A percentile compares a stretch with the other conserved stretches of the same genome.
phyloP scores from a whole-genome alignment of 1,284 basidiomycete genomes.

The Trichosporon coremiiforme region DNA sequence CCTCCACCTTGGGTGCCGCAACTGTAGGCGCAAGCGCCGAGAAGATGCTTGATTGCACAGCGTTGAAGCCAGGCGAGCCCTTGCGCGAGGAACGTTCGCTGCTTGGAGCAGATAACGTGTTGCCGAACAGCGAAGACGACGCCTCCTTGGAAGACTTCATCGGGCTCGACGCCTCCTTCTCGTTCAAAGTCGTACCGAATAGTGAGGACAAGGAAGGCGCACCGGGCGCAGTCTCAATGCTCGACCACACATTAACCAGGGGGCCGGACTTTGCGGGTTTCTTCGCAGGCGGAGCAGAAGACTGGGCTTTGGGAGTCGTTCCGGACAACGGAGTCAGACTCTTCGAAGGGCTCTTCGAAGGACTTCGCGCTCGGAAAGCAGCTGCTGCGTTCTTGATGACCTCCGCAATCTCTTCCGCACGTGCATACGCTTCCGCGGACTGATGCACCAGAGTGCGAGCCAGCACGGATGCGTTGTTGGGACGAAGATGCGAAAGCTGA shows the following conservation, averaged over 20 bases:
- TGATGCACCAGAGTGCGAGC: constrained; percentile 6
- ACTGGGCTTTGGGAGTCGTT: background rate
- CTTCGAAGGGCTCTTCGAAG: background rate
- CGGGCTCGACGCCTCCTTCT: background rate
- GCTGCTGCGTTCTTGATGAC: constrained; percentile 56
- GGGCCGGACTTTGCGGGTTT: constrained; percentile 17
- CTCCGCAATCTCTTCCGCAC: constrained; percentile 67
- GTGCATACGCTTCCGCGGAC: background rate
- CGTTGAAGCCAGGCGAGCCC: constrained; percentile 36
- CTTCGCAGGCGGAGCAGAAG: background rate
- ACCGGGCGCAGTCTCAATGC: constrained; percentile 21
- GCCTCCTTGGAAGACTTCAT: constrained; percentile 35
- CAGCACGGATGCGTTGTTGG: constrained; percentile 64
- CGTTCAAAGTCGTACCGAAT: constrained; percentile 34
- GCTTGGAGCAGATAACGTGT: constrained; percentile 24
- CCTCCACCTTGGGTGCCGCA: background rate
- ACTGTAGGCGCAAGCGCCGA: constrained; percentile 21
- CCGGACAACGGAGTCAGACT: background rate
- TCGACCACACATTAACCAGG: constrained; percentile 32
- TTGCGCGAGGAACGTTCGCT: constrained; percentile 22
- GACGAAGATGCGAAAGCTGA: constrained; percentile 64
- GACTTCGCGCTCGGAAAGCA: background rate
- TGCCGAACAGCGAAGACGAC: constrained; percentile 29
- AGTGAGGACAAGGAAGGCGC: constrained; percentile 25
- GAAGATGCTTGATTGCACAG: constrained; percentile 33